phyloP scores from a whole-genome alignment of 164 flowering plant species.

The Euptelea pleiosperma region DNA sequence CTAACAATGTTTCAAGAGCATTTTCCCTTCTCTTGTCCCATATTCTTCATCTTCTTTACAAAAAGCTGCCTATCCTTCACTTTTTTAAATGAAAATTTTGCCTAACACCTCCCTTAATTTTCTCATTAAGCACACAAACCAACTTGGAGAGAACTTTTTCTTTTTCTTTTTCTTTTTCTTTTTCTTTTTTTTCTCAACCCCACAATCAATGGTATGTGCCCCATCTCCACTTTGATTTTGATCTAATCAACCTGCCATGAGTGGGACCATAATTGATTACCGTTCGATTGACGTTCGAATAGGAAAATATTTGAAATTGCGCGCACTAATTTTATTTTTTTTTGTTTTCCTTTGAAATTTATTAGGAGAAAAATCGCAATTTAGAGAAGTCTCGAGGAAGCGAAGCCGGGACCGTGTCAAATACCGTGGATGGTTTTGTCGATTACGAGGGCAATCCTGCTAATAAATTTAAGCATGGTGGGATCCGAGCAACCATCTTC shows the following conservation, averaged over 20 bases:
- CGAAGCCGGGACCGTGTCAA: constrained; percentile 2
- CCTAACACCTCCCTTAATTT: too few species aligned
- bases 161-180: too few species aligned
- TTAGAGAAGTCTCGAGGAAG: not conserved
- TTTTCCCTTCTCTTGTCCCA: too few species aligned
- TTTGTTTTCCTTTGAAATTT: not conserved
- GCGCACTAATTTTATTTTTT: not conserved
- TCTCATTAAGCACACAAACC: not conserved
- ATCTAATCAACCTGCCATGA: not conserved
- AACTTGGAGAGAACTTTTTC: too few species aligned
- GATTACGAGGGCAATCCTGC: constrained; percentile 14
- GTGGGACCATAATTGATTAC: too few species aligned
- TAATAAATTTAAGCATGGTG: constrained; percentile 12
- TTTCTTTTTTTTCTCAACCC: too few species aligned
- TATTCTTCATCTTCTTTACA: too few species aligned
- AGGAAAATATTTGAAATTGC: too few species aligned
- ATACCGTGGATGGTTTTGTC: not conserved
- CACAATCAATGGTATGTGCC: not conserved
- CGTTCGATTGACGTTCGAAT: too few species aligned
- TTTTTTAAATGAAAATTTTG: too few species aligned
- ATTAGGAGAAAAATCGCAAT: constrained; percentile 2
- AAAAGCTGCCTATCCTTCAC: too few species aligned
- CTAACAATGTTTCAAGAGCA: too few species aligned
- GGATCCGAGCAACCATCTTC: constrained; percentile 7
- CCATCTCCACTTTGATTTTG: not conserved